Percentiles rank a stretch among this genome's conserved stretches.
Conservation (phyloP, 148 eudicot species). For the Arctostaphylos glauca region DNA sequence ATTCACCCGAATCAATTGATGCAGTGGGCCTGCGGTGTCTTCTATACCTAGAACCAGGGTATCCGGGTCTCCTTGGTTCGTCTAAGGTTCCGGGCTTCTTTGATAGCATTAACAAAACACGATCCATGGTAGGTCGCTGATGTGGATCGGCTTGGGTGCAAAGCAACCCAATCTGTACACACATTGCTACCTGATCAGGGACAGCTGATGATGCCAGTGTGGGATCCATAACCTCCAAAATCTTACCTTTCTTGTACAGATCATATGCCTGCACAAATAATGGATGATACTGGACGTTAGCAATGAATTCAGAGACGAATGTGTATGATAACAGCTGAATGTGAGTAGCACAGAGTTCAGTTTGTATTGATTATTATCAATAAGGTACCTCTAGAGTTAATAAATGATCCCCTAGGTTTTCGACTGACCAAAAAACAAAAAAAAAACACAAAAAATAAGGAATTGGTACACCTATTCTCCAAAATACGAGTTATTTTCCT, state of each 20-base stretch:
- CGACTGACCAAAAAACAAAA: no score
- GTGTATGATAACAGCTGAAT: not conserved
- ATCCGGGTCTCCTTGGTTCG: constrained; percentile 78
- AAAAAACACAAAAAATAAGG: no score
- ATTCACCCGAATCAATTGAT: constrained; percentile 28
- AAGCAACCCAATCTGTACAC: constrained; percentile 61
- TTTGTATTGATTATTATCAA: not conserved
- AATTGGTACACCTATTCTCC: no score
- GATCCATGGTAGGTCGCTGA: constrained; percentile 67
- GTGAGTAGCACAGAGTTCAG: not conserved
- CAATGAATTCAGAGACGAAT: not conserved
- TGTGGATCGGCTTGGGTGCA: constrained; percentile 76
- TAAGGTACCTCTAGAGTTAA: not conserved
- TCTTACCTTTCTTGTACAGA: constrained; percentile 51
- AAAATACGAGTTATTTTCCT: no score
- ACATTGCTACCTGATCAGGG: constrained; percentile 58
- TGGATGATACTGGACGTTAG: not conserved
- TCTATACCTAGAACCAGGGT: constrained; percentile 50
- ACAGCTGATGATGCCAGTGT: constrained; percentile 49
- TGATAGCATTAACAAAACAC: constrained; percentile 58
- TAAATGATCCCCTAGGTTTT: no score
- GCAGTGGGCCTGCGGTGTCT: constrained; percentile 36
- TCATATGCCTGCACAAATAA: constrained; percentile 60
- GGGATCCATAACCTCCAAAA: constrained; percentile 65
- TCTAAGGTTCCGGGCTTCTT: constrained; percentile 55